Evolutionary conservation across 1,284 basidiomycete genomes (phyloP).

Genomic region (Inonotus obliquus): DNA sequence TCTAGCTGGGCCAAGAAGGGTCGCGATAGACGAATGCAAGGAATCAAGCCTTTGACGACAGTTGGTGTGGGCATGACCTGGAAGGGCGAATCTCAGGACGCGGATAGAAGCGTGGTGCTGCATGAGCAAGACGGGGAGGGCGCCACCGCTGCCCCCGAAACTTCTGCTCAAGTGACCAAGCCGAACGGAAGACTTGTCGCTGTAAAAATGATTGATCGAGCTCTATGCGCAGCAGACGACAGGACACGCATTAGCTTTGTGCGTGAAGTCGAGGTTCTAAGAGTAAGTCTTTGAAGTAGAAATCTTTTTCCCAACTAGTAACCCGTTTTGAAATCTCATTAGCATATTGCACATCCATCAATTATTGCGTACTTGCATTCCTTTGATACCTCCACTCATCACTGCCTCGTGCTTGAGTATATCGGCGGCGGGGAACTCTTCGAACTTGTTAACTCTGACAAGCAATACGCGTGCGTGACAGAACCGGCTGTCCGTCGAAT

Average conservation of each 20-base stretch:
- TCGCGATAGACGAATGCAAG: constrained; percentile 20
- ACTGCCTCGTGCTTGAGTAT: constrained; percentile 80
- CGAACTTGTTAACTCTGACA: constrained; percentile 66
- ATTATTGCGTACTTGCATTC: constrained; percentile 74
- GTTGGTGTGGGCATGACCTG: background rate
- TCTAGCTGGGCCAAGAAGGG: constrained; percentile 22
- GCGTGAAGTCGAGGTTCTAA: constrained; percentile 82
- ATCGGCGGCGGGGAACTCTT: constrained; percentile 83
- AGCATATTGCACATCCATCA: constrained; percentile 83
- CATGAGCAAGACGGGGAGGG: constrained; percentile 21
- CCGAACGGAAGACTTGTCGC: constrained; percentile 55
- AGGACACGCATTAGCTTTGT: constrained; percentile 81
- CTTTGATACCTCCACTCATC: constrained; percentile 71
- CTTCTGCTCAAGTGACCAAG: constrained; percentile 12
- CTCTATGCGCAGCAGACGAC: constrained; percentile 50
- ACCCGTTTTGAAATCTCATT: constrained; percentile 7
- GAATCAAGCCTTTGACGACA: constrained; percentile 1
- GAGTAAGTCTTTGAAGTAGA: constrained; percentile 40
- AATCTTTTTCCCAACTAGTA: background rate
- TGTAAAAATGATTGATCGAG: constrained; percentile 77
- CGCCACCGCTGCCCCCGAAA: constrained; percentile 8
- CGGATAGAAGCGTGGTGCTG: constrained; percentile 17
- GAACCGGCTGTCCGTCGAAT: constrained; percentile 69
- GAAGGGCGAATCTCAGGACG: constrained; percentile 21
- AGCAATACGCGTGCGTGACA: constrained; percentile 41